A percentile compares a stretch with the other conserved stretches of the same genome.
These are phyloP conservation scores for Dichotomocladium elegans DNA, from an alignment of 371 early-diverging fungal genomes.

Conservation along the genomic window DNA sequence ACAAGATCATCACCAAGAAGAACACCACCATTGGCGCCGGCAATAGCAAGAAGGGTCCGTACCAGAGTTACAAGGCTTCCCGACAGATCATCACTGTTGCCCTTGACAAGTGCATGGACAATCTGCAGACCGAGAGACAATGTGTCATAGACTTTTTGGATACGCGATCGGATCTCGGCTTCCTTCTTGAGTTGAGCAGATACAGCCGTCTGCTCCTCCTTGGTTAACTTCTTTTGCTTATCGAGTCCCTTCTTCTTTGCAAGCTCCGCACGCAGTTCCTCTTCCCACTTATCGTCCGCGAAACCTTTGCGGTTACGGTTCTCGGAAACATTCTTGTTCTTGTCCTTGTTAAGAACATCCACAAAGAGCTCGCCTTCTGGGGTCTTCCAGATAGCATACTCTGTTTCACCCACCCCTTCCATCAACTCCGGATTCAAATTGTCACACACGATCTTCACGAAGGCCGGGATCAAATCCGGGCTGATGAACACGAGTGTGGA, in stretches of 20 bases:
- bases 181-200: constrained; percentile 77
- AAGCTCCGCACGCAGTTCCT: constrained; percentile 74
- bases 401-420: constrained; percentile 49
- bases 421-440: constrained; percentile 45
- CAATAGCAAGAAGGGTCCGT: constrained; percentile 45
- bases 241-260: constrained; percentile 63
- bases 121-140: constrained; percentile 63
- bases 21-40: constrained; percentile 48
- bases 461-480: constrained; percentile 43
- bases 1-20: constrained; percentile 58
- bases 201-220: constrained; percentile 80
- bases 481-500: constrained; percentile 58
- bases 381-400: constrained; percentile 65
- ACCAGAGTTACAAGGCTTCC: constrained; percentile 45
- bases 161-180: constrained; percentile 62
- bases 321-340: constrained; percentile 46
- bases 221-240: constrained; percentile 58
- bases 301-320: constrained; percentile 52
- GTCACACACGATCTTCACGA: constrained; percentile 40
- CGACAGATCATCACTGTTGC: constrained; percentile 49
- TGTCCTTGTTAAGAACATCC: constrained; percentile 47
- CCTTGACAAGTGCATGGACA: constrained; percentile 59
- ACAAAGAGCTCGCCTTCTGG: constrained; percentile 64
- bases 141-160: constrained; percentile 48
- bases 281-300: constrained; percentile 82